Base-by-base conservation (phyloP, 2,329 filamentous ascomycete genomes). In the Cordyceps pruinosa region DNA sequence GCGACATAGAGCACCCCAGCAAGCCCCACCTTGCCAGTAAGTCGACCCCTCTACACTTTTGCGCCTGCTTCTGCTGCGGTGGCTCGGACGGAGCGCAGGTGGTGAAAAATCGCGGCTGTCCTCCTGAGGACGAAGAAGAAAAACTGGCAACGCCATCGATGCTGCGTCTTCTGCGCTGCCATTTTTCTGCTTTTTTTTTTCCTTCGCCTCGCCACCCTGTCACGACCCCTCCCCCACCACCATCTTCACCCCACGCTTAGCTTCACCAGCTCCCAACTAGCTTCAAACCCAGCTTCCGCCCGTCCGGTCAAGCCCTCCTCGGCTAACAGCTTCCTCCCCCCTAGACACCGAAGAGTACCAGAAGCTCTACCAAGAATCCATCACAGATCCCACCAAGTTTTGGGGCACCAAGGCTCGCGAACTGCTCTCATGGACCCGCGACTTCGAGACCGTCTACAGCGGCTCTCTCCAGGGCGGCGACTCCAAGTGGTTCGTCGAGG, bases 401-500 rank as follows among this genome's bases (percentile, higher is more conserved):
- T 99, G 93, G 92, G 91, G 80, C 60, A 82, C 81, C 63, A 80
- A 88, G 71, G 94, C 92, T 50, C 89, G 91, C 62, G 91, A 97
- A 67, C 84, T 97, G 56, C 82, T 99, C 65, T 86, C 88, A 51
- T 99, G 94, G 89, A 86, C 90, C 63, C 83, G 82, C 64, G 93
- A 97, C 70, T 99, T 99, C 75, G 77, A 96, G 72, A 97, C 92
- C 13, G 91, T 95, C 54, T 85, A 85, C 71, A 83, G 80, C 59
- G 94, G 94, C 60, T 85, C 84, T 30, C 83, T 99, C 57, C 72
- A 72, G 54, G 79, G 88, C 61, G 94, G 94, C 65, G 92, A 99
- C 76, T 87, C 82, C 68, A 89, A 91, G 61, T 99, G 94, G 93
- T 99, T 97, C 70, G 75, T 92, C 60, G 94, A 97, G 77, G 94